Percentiles rank a stretch among this genome's conserved stretches.
Conservation (phyloP, 306 rosid genomes). For the Fagus sylvatica region DNA sequence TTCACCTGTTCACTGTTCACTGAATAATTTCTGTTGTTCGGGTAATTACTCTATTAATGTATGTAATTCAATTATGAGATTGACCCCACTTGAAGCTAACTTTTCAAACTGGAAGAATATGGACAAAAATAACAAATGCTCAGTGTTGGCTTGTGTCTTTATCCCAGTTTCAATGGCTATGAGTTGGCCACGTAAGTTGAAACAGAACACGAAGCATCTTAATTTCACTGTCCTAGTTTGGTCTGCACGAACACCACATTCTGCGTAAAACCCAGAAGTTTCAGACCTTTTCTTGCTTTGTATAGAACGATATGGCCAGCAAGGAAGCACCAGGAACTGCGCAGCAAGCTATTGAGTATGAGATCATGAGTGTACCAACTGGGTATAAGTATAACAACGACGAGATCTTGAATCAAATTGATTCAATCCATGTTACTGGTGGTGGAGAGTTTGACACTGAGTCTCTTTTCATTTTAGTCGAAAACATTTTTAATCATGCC, state of each 20-base stretch:
- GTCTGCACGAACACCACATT: not conserved
- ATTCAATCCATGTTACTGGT: slow-evolving; percentile 17
- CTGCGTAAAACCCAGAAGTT: too few relatives aligned
- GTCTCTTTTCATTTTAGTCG: slow-evolving; percentile 25
- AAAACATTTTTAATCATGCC: slow-evolving; percentile 22
- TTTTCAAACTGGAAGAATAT: not conserved
- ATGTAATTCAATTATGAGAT: too few relatives aligned
- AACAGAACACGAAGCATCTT: not conserved
- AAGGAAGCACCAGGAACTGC: not conserved
- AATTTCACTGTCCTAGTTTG: not conserved
- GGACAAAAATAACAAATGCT: not conserved
- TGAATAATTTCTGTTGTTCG: too few relatives aligned
- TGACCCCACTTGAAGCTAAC: not conserved
- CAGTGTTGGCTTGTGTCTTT: not conserved
- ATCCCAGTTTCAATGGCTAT: not conserved
- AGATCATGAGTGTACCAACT: not conserved
- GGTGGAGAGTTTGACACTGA: slow-evolving; percentile 21
- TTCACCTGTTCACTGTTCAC: too few relatives aligned
- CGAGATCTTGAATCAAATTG: slow-evolving; percentile 19
- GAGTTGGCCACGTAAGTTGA: not conserved
- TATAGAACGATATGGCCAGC: not conserved
- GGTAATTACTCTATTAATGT: too few relatives aligned
- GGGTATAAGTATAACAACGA: slow-evolving; percentile 4
- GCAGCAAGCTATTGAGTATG: too few relatives aligned
- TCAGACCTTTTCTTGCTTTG: too few relatives aligned